Percentiles rank a stretch among this genome's conserved stretches.
These are phyloP conservation scores for Moesziomyces antarcticus DNA, from an alignment of 1,284 basidiomycete genomes.

Conservation along the genomic window DNA sequence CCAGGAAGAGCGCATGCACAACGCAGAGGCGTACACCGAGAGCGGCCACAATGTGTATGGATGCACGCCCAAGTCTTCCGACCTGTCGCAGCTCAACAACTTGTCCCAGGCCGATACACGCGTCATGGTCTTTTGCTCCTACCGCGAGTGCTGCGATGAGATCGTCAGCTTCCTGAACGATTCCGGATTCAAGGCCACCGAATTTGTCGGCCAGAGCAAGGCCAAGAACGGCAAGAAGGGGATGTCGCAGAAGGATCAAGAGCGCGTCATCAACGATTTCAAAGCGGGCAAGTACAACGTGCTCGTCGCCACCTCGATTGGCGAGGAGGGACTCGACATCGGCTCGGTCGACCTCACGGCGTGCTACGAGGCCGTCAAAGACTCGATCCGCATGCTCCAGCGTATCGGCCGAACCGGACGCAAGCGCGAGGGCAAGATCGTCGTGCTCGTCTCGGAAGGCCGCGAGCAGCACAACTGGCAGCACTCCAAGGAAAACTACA, in stretches of 20 bases:
- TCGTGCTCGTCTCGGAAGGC: conserved; percentile 89
- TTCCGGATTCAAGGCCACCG: conserved; percentile 73
- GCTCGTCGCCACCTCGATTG: conserved; percentile 94
- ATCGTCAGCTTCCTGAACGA: conserved; percentile 76
- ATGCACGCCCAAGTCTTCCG: conserved; percentile 46
- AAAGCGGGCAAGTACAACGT: conserved; percentile 89
- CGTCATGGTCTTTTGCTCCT: conserved; percentile 96
- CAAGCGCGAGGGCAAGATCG: conserved; percentile 87
- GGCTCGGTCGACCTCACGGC: conserved; percentile 97
- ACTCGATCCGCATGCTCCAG: conserved; percentile 96
- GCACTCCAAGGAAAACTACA: conserved; percentile 86
- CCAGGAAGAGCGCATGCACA: conserved; percentile 72
- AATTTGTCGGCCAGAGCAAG: conserved; percentile 91
- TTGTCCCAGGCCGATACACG: conserved; percentile 72
- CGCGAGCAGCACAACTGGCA: conserved; percentile 93
- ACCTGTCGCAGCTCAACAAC: conserved; percentile 18
- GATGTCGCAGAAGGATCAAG: conserved; percentile 88
- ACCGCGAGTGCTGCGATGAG: conserved; percentile 88
- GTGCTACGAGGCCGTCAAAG: conserved; percentile 96
- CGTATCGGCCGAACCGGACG: conserved; percentile 95
- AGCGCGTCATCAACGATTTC: conserved; percentile 87
- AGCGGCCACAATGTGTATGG: conserved; percentile 60
- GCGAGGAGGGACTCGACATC: conserved; percentile 99
- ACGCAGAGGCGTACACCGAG: conserved; percentile 73
- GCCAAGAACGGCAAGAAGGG: conserved; percentile 89